A percentile compares a stretch with the other conserved stretches of the same genome.
Evolutionary conservation across 2,329 filamentous ascomycete genomes (phyloP).

Genomic region (Ophiocordyceps camponoti-rufipedis): DNA sequence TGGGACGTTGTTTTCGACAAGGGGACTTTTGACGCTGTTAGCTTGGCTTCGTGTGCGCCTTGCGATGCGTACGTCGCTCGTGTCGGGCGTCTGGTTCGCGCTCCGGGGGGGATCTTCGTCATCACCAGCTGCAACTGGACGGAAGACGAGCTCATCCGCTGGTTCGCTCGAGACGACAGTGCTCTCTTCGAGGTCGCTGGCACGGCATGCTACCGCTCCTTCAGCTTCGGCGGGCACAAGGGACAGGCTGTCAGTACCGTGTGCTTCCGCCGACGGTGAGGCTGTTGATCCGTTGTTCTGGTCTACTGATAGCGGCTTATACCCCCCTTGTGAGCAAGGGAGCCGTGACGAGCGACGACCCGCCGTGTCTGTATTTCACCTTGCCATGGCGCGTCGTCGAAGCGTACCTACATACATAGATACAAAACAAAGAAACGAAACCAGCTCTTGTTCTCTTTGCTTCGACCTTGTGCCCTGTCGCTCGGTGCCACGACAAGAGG

Average conservation of each 20-base stretch:
- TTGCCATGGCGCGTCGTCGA: not conserved
- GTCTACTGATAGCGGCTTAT: not conserved
- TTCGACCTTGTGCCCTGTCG: too few species aligned
- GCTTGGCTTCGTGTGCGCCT: conserved; percentile 27
- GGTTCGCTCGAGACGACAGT: conserved; percentile 42
- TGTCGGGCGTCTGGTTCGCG: conserved; percentile 49
- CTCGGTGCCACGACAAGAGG: not conserved
- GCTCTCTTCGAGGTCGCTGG: conserved; percentile 40
- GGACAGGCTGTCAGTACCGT: conserved; percentile 80
- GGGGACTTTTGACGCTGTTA: conserved; percentile 92
- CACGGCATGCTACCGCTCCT: conserved; percentile 64
- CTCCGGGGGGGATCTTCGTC: conserved; percentile 51
- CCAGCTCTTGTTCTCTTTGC: too few species aligned
- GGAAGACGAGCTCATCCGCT: conserved; percentile 61
- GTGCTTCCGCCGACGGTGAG: conserved; percentile 45
- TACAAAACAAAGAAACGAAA: not conserved
- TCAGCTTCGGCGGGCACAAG: conserved; percentile 75
- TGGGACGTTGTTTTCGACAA: conserved; percentile 96
- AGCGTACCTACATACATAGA: not conserved
- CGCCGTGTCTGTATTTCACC: not conserved
- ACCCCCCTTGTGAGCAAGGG: not conserved
- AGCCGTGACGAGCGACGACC: not conserved
- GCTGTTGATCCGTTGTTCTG: not conserved
- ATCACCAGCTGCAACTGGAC: conserved; percentile 99
- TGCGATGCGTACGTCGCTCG: conserved; percentile 59